Base-by-base conservation (phyloP, 805 yeast genomes). In the Candida parachauliodes region DNA sequence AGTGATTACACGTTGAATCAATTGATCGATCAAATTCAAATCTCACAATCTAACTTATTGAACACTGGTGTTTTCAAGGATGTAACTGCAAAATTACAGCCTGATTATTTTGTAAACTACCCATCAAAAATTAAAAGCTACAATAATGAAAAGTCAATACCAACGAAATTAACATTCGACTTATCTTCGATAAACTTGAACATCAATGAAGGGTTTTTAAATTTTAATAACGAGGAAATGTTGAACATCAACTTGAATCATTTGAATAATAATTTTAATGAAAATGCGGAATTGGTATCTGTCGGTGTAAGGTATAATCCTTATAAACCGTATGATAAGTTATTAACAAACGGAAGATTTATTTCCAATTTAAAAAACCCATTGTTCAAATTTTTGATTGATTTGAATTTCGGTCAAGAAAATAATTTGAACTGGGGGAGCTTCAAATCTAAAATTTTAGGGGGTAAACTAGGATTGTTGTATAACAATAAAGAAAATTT, bases 381-480 rank as follows among this genome's bases (percentile, higher is more conserved):
- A 43, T 69, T 50, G 48, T 73, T 54, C 56, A 76, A 62, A 44
- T 60, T 66, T 23, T 49, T 66, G 35, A 39, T 60, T 12, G 66
- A 65, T 43, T 38, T 64, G 32, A 43, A 43, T 47, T 59, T 59
- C 37, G 41, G 53, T 6, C 45, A 72, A 63, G 11, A 75, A 67
- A 55, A 66, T 67, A 64, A 67, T 49, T 50, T 73, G 73, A 18
- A 65, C 69, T 48, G 73, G 82, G 57, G 69, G 65, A 49, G 70
- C 59, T 70, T 78, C 24, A 74, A 79, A 23, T 78, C 78, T 40
- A 80, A 82, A 30, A 52, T 70, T 8, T 60, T 69, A 8, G 76
- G 77, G 15, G 77, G 77, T 8, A 47, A 58, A 20, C 53, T 75
- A n/a, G 88, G 86, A 30, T 60, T 70, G 44, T 63, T 70, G 52